Evolutionary conservation across 768 basidiomycete species (phyloP), one percentile per base, ranked within the genome.

Genomic region (Scleroderma bovista): DNA sequence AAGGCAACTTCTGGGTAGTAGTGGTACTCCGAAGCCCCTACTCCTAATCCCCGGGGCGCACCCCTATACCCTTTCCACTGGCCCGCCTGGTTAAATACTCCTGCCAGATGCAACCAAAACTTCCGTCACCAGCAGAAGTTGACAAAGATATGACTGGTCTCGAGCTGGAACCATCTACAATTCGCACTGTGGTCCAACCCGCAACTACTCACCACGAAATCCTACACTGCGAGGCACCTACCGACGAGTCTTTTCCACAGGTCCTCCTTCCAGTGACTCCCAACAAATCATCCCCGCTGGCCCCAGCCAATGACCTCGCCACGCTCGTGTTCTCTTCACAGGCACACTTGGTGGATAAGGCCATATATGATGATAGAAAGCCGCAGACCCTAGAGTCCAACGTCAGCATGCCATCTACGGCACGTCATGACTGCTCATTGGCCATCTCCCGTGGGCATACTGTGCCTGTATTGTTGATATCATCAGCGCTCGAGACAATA

Each of bases 401-500:
- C 33, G 37, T 44, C 10, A 41, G 50, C 31, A n/a, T 22, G 36
- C 48, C 48, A 40, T 47, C 58, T 22, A 53, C 66, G 36, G 39
- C 61, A 10, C n/a, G 59, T 39, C 82, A 83, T 57, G 75, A 67
- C 55, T 75, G 79, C 40, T 82, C 83, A 5, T 63, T 83, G 60
- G 83, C 81, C 39, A 75, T 83, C 48, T 80, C 80, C 53, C 80
- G 75, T 61, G 88, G 88, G 6, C 76, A 81, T 57, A 83, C 78
- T 7, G 86, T 91, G 36, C 90, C 88, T 2, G 77, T 83, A 38
- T 86, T 90, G 20, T 75, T 93, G 45, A 88, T 93, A 55, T 77
- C 86, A 6, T 86, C 89, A 12, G 92, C 93, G 4, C 69, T 96
- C 52, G 90, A 95, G 62, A 81, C 81, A 7, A 93, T 96, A 62